Percentiles rank a stretch among this genome's conserved stretches.
Conservation (phyloP, 2,329 filamentous ascomycete species). For the Chrysosphaeria jannelii region DNA sequence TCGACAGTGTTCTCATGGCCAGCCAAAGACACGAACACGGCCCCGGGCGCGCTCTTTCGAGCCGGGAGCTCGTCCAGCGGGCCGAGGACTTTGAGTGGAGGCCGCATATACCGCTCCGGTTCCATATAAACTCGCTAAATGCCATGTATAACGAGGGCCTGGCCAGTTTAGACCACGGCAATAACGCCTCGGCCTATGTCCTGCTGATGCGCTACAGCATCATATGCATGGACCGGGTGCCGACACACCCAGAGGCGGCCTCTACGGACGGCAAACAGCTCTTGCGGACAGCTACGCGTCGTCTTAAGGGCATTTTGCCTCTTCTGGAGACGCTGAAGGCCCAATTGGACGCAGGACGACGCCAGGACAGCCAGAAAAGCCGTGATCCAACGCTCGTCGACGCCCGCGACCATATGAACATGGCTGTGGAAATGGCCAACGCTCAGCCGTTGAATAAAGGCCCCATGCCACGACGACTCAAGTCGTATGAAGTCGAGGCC, state of each 20-base stretch:
- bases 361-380: too few species aligned
- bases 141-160: slow-evolving; percentile 58
- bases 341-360: slow-evolving; percentile 38
- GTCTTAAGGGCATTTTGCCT: slow-evolving; percentile 26
- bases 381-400: too few species aligned
- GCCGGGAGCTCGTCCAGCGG: slow-evolving; percentile 45
- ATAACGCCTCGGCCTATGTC: slow-evolving; percentile 67
- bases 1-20: too few species aligned
- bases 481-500: too few species aligned
- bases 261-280: slow-evolving; percentile 31
- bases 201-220: slow-evolving; percentile 71
- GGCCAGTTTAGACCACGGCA: slow-evolving; percentile 62
- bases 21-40: too few species aligned
- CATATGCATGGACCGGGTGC: slow-evolving; percentile 49
- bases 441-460: too few species aligned
- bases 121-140: slow-evolving; percentile 57
- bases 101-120: slow-evolving; percentile 40
- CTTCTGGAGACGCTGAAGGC: slow-evolving; percentile 57
- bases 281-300: slow-evolving; percentile 20
- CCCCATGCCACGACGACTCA: too few species aligned
- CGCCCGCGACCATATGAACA: slow-evolving; percentile 37
- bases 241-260: slow-evolving; percentile 45
- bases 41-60: too few species aligned
- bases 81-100: slow-evolving; percentile 65
- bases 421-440: slow-evolving; percentile 52